Evolutionary conservation across 2,329 filamentous ascomycete species (phyloP), one percentile per base, ranked within the genome.

Genomic region (Fusarium sp.): DNA sequence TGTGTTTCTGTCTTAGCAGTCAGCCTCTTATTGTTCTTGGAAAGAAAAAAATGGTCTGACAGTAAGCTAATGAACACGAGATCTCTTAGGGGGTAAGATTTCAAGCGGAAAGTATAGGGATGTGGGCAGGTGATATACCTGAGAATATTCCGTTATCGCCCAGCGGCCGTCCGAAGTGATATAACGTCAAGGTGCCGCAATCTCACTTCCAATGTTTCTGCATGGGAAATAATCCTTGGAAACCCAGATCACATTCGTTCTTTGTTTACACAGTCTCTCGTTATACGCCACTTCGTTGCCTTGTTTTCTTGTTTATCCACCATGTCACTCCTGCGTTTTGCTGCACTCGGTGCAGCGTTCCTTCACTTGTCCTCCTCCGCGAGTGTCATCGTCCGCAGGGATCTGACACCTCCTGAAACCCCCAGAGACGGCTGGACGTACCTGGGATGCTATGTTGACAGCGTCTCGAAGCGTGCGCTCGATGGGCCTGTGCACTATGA

Each of bases 371-470:
- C 72, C n/a, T 62, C 72, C 23, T 75, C 69, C 33, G 76, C 72
- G 38, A 72, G 62, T 40, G 58, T 66, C 43, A 64, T 75, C 42
- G 53, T 77, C 35, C 73, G 70, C 43, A 71, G 75, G 61, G 75
- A 77, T 67, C 46, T 77, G 37, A 75, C 66, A 28, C 67, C 75
- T 38, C 75, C 75, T 5, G 35, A 37, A 11, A 62, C 54, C 9
- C 76, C 76, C 25, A 52, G 61, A 32, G 44, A 64, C 11, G 76
- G 69, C 28, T 78, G 76, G 77, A 40, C 28, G 42, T 77, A 78
- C 44, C 60, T 77, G 21, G 77, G 76, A 10, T 78, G 77, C 66
- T 78, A 68, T 59, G 59, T 77, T 21, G 76, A 78, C 25, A 78
- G 67, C 64, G 69, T 72, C 33, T 49, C 64, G 21, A 60, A 71